Evolutionary conservation across 345 rosid species (phyloP).

Genomic region (Cardamine resedifolia): DNA sequence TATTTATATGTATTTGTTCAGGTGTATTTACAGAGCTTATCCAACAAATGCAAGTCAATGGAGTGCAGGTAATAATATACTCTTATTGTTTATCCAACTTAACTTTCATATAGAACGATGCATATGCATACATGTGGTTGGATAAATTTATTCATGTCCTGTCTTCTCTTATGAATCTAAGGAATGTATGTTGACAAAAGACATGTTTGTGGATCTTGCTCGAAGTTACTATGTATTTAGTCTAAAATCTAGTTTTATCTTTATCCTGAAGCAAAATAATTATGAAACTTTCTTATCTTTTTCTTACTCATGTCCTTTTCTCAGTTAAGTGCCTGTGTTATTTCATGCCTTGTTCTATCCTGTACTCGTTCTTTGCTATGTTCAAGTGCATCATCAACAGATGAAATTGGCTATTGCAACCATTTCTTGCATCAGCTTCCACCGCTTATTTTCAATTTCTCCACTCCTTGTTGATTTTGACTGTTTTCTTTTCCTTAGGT

Average conservation of each 20-base stretch:
- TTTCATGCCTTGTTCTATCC: not conserved
- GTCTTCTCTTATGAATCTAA: not conserved
- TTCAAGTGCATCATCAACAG: not conserved
- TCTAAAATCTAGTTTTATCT: not conserved
- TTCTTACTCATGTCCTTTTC: not conserved
- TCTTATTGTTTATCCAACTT: not conserved
- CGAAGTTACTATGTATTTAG: not conserved
- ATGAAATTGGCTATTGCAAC: not conserved
- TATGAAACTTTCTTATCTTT: not conserved
- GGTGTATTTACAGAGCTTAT: conserved; percentile 99
- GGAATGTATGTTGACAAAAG: not conserved
- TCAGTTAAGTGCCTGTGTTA: not conserved
- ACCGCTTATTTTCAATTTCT: not conserved
- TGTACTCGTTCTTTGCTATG: not conserved
- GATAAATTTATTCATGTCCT: not conserved
- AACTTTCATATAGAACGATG: not conserved
- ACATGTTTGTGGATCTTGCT: not conserved
- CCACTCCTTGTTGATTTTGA: not conserved
- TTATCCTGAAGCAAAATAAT: not conserved
- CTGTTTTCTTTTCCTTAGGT: conserved; percentile 51
- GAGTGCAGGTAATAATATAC: conserved; percentile 65
- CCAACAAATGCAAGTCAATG: conserved; percentile 98
- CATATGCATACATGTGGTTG: not conserved
- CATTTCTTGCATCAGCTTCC: not conserved
- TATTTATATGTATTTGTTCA: conserved; percentile 34